These are phyloP conservation scores for Tylopilus plumbeoviolaceoides DNA, from an alignment of 768 basidiomycete species.

Conservation along the genomic window DNA sequence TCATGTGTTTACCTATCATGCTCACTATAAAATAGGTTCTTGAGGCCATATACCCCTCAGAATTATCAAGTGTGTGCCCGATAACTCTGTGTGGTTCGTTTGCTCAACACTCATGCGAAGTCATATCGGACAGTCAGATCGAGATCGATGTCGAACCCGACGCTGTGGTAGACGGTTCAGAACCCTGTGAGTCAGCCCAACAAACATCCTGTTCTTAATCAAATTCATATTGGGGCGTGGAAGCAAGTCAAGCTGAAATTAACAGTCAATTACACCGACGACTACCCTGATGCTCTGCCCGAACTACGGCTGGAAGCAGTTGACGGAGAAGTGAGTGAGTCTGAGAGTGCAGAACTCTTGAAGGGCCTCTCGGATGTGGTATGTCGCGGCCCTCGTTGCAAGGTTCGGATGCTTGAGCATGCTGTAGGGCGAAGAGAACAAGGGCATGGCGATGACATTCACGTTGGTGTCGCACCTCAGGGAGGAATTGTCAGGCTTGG, in stretches of 20 bases:
- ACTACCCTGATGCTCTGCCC: conserved; percentile 84
- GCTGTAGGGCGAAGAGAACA: conserved; percentile 71
- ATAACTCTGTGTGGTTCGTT: conserved; percentile 29
- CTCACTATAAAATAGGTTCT: conserved; percentile 57
- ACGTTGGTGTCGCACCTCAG: conserved; percentile 83
- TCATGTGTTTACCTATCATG: conserved; percentile 3
- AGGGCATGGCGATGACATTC: conserved; percentile 98
- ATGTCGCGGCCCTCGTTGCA: conserved; percentile 23
- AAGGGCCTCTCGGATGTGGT: conserved; percentile 55
- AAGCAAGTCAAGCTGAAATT: conserved; percentile 71
- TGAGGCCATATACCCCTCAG: conserved; percentile 94
- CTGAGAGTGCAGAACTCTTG: conserved; percentile 53
- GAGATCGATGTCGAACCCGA: conserved; percentile 89
- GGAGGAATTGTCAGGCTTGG: conserved; percentile 66
- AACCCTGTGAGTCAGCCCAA: conserved; percentile 43
- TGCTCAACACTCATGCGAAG: conserved; percentile 60
- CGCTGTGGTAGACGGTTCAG: conserved; percentile 56
- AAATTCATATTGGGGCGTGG: conserved; percentile 10
- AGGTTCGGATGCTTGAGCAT: neutral
- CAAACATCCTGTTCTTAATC: conserved; percentile 1
- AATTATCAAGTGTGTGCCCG: conserved; percentile 77
- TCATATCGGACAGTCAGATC: conserved; percentile 77
- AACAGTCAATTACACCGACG: conserved; percentile 69
- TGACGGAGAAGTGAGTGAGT: conserved; percentile 61
- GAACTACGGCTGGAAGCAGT: conserved; percentile 60